These are phyloP conservation scores for Cicer arietinum DNA, from an alignment of 306 rosid species.

Conservation along the genomic window DNA sequence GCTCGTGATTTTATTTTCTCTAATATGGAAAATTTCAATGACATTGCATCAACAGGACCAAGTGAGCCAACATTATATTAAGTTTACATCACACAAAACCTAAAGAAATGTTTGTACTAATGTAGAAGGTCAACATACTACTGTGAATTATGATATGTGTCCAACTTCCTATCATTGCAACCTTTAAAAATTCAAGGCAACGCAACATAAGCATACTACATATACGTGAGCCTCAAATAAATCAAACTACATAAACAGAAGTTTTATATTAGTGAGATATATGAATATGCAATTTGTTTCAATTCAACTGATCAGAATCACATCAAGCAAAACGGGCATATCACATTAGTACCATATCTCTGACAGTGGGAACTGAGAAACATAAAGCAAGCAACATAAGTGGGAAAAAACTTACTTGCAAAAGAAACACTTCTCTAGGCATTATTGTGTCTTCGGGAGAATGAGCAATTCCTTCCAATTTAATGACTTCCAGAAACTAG, in stretches of 20 bases:
- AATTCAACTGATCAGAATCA: background rate
- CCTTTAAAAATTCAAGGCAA: background rate
- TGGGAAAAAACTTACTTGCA: slow-evolving; percentile 68
- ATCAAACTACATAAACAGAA: background rate
- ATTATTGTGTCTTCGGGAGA: slow-evolving; percentile 82
- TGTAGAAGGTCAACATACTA: background rate
- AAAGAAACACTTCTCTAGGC: slow-evolving; percentile 90
- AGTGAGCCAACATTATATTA: background rate
- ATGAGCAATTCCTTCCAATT: slow-evolving; percentile 88
- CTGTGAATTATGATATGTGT: background rate
- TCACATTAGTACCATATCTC: background rate
- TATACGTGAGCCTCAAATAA: slow-evolving; percentile 6
- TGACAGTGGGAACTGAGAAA: slow-evolving; percentile 25
- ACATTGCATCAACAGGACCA: slow-evolving; percentile 1
- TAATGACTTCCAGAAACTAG: slow-evolving; percentile 92
- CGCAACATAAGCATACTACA: slow-evolving; percentile 4
- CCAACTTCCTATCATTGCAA: background rate
- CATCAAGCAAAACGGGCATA: slow-evolving; percentile 17
- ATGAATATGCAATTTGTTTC: background rate
- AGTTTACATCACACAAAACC: background rate
- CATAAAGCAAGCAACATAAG: slow-evolving; percentile 13
- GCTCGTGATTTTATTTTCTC: background rate
- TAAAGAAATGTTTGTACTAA: background rate
- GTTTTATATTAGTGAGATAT: background rate
- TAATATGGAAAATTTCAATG: slow-evolving; percentile 16